These are phyloP conservation scores for Globisporangium solare DNA, from an alignment of 352 stramenopile genomes.

Conservation along the genomic window DNA sequence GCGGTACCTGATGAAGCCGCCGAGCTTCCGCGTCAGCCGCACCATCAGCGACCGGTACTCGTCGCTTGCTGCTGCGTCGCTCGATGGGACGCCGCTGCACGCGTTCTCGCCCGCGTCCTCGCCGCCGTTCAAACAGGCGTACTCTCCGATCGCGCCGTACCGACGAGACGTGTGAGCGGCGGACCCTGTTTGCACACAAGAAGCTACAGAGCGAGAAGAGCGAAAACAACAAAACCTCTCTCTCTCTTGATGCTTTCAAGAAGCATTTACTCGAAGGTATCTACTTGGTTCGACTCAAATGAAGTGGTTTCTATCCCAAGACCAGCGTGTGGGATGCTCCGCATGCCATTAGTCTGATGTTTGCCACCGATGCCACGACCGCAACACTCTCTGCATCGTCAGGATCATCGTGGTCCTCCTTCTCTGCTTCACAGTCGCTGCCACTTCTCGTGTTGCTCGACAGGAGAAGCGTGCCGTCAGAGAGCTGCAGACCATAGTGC, in stretches of 20 bases:
- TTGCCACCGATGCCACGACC: neutral
- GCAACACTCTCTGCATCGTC: slow-evolving; percentile 12
- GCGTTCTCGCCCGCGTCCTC: too few relatives aligned
- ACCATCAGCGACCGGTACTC: slow-evolving; percentile 1
- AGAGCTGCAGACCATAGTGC: slow-evolving; percentile 31
- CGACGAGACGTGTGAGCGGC: neutral
- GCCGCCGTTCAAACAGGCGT: too few relatives aligned
- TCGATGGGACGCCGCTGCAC: neutral
- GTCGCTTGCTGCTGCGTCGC: neutral
- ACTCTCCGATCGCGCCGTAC: neutral
- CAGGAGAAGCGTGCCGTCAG: slow-evolving; percentile 23
- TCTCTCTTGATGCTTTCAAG: too few relatives aligned
- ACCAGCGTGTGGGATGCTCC: slow-evolving; percentile 36
- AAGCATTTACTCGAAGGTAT: too few relatives aligned
- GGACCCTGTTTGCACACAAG: neutral
- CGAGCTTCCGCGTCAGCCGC: slow-evolving; percentile 7
- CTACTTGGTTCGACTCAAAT: too few relatives aligned
- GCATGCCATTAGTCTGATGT: slow-evolving; percentile 21
- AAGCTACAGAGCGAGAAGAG: too few relatives aligned
- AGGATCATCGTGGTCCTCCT: slow-evolving; percentile 13
- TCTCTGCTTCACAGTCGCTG: slow-evolving; percentile 10
- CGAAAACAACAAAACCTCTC: too few relatives aligned
- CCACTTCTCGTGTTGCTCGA: slow-evolving; percentile 14
- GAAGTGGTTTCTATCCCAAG: slow-evolving; percentile 11
- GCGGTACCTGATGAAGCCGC: slow-evolving; percentile 62